These are phyloP conservation scores for Paecilomyces dactylethromorphus DNA, from an alignment of 2,329 filamentous ascomycete genomes.

Conservation along the genomic window DNA sequence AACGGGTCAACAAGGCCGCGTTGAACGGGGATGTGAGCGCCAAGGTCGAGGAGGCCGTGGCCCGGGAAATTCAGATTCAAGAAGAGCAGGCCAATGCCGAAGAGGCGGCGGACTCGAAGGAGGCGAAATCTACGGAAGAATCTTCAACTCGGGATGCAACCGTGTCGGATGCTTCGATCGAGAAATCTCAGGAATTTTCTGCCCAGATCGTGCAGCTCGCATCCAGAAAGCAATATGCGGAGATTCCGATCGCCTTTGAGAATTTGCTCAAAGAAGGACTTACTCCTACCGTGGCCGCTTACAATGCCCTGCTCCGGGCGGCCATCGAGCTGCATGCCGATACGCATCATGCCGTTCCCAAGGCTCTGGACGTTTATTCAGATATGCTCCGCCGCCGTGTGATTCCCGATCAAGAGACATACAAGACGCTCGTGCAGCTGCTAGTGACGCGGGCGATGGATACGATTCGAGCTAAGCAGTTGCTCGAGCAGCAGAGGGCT, in stretches of 20 bases:
- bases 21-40: constrained; percentile 53
- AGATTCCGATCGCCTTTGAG: constrained; percentile 89
- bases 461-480: constrained; percentile 64
- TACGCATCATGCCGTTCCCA: constrained; percentile 77
- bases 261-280: constrained; percentile 77
- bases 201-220: constrained; percentile 72
- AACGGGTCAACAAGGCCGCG: constrained; percentile 39
- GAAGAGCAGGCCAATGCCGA: constrained; percentile 45
- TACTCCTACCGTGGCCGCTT: constrained; percentile 74
- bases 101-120: constrained; percentile 24
- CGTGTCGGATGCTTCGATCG: constrained; percentile 45
- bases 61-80: constrained; percentile 64
- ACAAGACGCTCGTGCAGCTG: constrained; percentile 77
- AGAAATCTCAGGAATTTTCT: constrained; percentile 64
- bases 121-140: constrained; percentile 13
- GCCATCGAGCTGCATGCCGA: constrained; percentile 75
- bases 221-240: constrained; percentile 65
- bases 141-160: constrained; percentile 25
- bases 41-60: constrained; percentile 77
- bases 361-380: constrained; percentile 89
- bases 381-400: constrained; percentile 90
- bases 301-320: constrained; percentile 82
- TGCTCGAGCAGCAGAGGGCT: constrained; percentile 71
- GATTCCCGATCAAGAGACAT: constrained; percentile 74
- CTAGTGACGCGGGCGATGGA: constrained; percentile 76